Conservation (phyloP, 768 basidiomycete species). For the Boletus reticuloceps region DNA sequence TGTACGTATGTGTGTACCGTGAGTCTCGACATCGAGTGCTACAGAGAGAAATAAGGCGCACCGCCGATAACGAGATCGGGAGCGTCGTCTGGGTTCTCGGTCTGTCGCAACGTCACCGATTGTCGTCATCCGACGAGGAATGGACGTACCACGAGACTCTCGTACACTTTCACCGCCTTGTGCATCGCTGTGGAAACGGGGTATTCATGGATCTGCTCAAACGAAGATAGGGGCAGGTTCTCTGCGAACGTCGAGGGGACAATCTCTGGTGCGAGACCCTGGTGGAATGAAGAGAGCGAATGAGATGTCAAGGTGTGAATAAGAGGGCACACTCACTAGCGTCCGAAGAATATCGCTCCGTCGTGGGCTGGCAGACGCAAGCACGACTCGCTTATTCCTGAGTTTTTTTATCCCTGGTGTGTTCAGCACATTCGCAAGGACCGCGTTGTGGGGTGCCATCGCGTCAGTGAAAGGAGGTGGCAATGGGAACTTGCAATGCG, state of each 20-base stretch:
- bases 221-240: conserved; percentile 62
- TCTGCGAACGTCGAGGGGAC: conserved; percentile 81
- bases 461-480: background rate
- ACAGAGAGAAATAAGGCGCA: conserved; percentile 23
- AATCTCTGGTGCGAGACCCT: conserved; percentile 69
- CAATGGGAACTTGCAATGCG: background rate
- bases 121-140: background rate
- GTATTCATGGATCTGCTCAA: conserved; percentile 71
- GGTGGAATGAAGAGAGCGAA: background rate
- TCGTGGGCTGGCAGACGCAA: conserved; percentile 86
- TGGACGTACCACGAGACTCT: conserved; percentile 62
- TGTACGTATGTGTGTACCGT: conserved; percentile 24
- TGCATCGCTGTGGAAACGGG: conserved; percentile 73
- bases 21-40: too few relatives aligned
- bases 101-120: conserved; percentile 25
- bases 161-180: conserved; percentile 86
- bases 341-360: conserved; percentile 78
- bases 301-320: background rate
- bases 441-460: conserved; percentile 37
- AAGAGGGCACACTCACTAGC: conserved; percentile 44
- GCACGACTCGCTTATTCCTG: conserved; percentile 69
- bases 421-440: conserved; percentile 64
- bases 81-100: conserved; percentile 58
- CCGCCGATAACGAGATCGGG: conserved; percentile 82
- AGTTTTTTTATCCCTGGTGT: conserved; percentile 66